A percentile compares a stretch with the other conserved stretches of the same genome.
Conservation (phyloP, 2,329 filamentous ascomycete genomes). For the Dryadomyces sulphureus region DNA sequence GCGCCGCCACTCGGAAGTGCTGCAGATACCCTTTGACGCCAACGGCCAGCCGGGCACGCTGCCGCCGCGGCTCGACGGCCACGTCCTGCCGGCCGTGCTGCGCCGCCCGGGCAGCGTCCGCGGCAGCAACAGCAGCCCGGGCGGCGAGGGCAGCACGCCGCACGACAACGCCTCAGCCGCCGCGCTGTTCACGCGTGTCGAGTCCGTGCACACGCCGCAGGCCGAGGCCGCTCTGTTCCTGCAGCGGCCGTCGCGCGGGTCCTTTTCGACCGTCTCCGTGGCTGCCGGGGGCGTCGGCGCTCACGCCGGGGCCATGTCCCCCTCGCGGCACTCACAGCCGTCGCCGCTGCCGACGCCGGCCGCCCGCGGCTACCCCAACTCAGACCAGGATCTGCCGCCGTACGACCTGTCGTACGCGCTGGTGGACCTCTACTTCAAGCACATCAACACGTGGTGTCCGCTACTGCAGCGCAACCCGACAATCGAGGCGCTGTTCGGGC, state of each 20-base stretch:
- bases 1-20: conserved; percentile 49
- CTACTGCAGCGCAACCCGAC: conserved; percentile 79
- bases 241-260: conserved; percentile 35
- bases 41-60: conserved; percentile 18
- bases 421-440: conserved; percentile 65
- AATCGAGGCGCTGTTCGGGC: conserved; percentile 67
- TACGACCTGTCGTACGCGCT: conserved; percentile 61
- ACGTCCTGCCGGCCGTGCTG: neutral
- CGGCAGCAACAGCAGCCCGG: conserved; percentile 35
- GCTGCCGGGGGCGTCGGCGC: conserved; percentile 4
- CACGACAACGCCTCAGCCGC: conserved; percentile 23
- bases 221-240: conserved; percentile 46
- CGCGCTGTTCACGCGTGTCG: conserved; percentile 30
- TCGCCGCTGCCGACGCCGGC: conserved; percentile 23
- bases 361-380: conserved; percentile 31
- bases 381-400: conserved; percentile 56
- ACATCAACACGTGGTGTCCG: conserved; percentile 74
- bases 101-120: conserved; percentile 26
- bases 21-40: conserved; percentile 38
- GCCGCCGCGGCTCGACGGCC: neutral
- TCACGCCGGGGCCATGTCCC: conserved; percentile 22
- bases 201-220: conserved; percentile 37
- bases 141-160: conserved; percentile 39
- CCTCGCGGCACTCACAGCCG: conserved; percentile 16
- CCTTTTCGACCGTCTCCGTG: conserved; percentile 2